Percentiles rank a stretch among this genome's conserved stretches.
phyloP scores from a whole-genome alignment of 2,329 filamentous ascomycete species.

The Xylaria sp. region DNA sequence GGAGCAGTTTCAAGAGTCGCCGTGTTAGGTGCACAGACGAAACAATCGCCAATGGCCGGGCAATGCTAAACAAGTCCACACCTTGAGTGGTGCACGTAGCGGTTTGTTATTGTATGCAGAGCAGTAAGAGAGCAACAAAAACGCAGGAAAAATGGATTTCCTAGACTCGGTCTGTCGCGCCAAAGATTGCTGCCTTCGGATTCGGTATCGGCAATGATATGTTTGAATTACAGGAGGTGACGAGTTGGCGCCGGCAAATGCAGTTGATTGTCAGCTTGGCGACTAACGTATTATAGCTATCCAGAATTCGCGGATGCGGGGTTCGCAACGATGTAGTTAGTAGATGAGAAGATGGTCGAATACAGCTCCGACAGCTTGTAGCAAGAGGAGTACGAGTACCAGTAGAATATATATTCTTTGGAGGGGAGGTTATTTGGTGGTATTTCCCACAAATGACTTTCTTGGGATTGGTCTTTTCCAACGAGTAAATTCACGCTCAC shows the following conservation, averaged over 20 bases:
- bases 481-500: not conserved
- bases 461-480: conserved; percentile 10
- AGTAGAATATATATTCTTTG: too few species aligned
- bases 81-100: too few species aligned
- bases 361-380: too few species aligned
- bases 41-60: not conserved
- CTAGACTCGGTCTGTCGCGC: too few species aligned
- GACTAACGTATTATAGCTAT: conserved; percentile 1
- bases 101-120: too few species aligned
- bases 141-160: too few species aligned
- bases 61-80: conserved; percentile 4
- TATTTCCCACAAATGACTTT: not conserved
- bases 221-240: not conserved
- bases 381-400: too few species aligned
- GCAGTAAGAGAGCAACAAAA: too few species aligned
- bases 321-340: not conserved
- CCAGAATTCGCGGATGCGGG: not conserved
- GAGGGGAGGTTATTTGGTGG: too few species aligned
- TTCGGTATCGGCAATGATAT: too few species aligned
- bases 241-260: not conserved
- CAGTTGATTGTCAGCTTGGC: not conserved
- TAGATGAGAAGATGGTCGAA: conserved; percentile 18
- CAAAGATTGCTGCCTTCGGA: too few species aligned
- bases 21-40: conserved; percentile 8
- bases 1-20: conserved; percentile 6